Evolutionary conservation across 1,284 basidiomycete genomes (phyloP).

Genomic region (Cystobasidium pallidum): DNA sequence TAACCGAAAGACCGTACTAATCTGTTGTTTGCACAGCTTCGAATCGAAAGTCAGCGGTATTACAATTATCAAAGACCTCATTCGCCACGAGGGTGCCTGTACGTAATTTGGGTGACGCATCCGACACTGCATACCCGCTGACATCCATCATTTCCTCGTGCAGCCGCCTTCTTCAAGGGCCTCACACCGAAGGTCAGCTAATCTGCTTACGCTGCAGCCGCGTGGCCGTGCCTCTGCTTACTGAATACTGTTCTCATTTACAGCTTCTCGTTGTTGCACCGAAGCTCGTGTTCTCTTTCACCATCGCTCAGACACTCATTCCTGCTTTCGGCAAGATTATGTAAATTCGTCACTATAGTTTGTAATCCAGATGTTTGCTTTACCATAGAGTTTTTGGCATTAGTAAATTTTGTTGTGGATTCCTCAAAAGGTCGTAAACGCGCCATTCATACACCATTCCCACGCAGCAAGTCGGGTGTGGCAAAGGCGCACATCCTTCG

Average conservation of each 20-base stretch:
- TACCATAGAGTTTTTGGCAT: neutral
- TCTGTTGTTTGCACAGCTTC: constrained; percentile 89
- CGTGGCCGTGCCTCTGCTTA: neutral
- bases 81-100: constrained; percentile 78
- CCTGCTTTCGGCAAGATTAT: constrained; percentile 76
- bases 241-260: neutral
- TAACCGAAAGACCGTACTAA: constrained; percentile 63
- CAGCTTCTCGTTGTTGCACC: constrained; percentile 95
- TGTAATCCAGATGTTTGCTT: constrained; percentile 1
- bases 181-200: constrained; percentile 70
- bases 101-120: neutral
- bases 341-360: neutral
- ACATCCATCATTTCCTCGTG: neutral
- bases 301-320: constrained; percentile 92
- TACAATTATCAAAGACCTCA: constrained; percentile 81
- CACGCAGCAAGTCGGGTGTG: neutral
- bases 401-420: neutral
- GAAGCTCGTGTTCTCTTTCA: constrained; percentile 97
- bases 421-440: neutral
- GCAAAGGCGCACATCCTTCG: neutral
- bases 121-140: neutral
- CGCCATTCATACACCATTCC: constrained; percentile 18
- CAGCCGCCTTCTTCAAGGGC: constrained; percentile 84
- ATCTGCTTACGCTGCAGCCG: neutral
- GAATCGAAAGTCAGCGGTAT: constrained; percentile 83